Evolutionary conservation across 2,329 filamentous ascomycete species (phyloP), one percentile per base, ranked within the genome.

Genomic region (Pestalotiopsis sp.): DNA sequence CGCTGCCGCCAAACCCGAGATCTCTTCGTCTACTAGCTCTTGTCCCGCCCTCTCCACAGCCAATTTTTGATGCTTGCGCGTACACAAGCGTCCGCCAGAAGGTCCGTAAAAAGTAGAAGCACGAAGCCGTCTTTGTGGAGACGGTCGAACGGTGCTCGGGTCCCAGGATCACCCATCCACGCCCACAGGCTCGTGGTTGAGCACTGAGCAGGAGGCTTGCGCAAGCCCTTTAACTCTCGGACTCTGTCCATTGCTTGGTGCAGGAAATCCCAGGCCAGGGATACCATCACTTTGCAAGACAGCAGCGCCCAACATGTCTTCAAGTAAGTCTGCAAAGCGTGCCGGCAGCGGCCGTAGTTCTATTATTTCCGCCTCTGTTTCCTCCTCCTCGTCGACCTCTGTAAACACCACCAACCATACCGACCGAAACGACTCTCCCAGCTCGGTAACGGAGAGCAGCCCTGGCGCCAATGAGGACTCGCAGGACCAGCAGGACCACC

Each of bases 301-400:
- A 66, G 60, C 66, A 68, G 30, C 30, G 44, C 17, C 44, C 44
- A 67, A 61, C 39, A 71, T 71, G 70, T 40, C 66, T 68, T 71
- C 67, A 62, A 70, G 70, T 71, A 71, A 67, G 70, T 71, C 68
- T 35, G 30, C 30, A 52, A 24, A 64, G 35, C 66, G 62, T 57
- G 65, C 68, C 65, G 65, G 66, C 57, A 44, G 55, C 38, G 68
- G 65, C 61, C 62, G 62, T 38, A 67, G 62, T 66, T 60, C 59
- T 68, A 59, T 69, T 63, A 59, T 65, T 69, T 52, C 68, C 57
- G 52, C 57, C 60, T 57, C 66, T 61, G n/a, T 60, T 66, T 48
- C 65, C 56, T 48, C 26, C 17, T 48, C 63, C 17, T 30, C 39
- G 14, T 48, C 61, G 17, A 52, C 44, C 39, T 55, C 58, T 17